Evolutionary conservation across 1,284 basidiomycete species (phyloP), one percentile per base, ranked within the genome.

Genomic region (Cryptococcus sp.): DNA sequence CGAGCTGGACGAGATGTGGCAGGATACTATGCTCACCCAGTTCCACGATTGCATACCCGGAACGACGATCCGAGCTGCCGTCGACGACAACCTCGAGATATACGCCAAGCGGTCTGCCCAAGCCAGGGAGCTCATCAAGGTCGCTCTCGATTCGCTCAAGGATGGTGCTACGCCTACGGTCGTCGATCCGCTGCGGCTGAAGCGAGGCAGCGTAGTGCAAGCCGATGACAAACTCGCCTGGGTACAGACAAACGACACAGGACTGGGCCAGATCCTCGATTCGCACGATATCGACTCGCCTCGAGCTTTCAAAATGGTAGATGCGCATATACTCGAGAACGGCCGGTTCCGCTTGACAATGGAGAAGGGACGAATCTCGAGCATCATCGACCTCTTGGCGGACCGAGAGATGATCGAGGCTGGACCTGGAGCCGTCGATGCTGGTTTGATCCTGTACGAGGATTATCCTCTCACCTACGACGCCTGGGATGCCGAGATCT

Each of bases 21-120:
- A 94, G 74, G 89, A 89, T 62, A 82, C 90, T 12, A 72, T 89
- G 25, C 70, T 90, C 34, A 86, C 88, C 62, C 90, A 92, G 77
- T 91, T 89, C 79, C 87, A 89, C 61, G 87, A 69, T 82, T 87
- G 93, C 35, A 82, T 94, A 37, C 90, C 90, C 26, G 91, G 90
- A 11, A 90, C 87, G 45, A 82, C 87, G 0, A 89, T 91, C 43
- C 57, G 56, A 11, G 62, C 66, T 54, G 65, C 85, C 16, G 35
- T 42, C 26, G 33, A 45, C 5, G 50, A 51, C 34, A 39, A 31
- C n/a, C 24, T 43, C 5, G 48, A 43, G 23, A 75, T 87, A 22
- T 54, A 53, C 52, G 18, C 43, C 10, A 43, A 44, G 35, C 43
- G 50, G 16, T 24, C n/a, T 7, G 23, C 40, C 14, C 45, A 51